A percentile compares a stretch with the other conserved stretches of the same genome.
Evolutionary conservation across 306 rosid species (phyloP).

Genomic region (Macrotyloma uniflorum): DNA sequence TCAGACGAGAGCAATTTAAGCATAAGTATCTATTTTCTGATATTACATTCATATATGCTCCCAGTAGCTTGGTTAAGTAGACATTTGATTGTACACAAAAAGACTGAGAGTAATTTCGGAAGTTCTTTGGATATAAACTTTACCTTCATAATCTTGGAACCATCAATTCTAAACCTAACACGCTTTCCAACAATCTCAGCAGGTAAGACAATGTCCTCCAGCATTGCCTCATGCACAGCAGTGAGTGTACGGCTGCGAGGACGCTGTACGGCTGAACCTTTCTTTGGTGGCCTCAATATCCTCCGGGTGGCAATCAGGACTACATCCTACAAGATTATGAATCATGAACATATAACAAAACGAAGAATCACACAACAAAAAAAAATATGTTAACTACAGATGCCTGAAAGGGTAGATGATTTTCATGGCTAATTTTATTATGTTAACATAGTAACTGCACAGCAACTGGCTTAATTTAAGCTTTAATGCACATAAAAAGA

Average conservation of each 20-base stretch:
- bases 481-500: background rate
- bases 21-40: background rate
- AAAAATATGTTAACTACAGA: background rate
- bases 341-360: background rate
- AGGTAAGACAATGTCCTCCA: slow-evolving; percentile 85
- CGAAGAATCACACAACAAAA: background rate
- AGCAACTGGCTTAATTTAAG: background rate
- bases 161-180: slow-evolving; percentile 67
- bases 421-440: background rate
- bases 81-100: background rate
- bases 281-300: slow-evolving; percentile 86
- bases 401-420: background rate
- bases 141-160: slow-evolving; percentile 89
- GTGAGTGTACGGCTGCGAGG: slow-evolving; percentile 91
- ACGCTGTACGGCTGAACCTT: slow-evolving; percentile 83
- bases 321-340: slow-evolving; percentile 57
- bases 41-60: background rate
- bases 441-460: background rate
- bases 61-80: background rate
- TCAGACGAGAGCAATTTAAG: background rate
- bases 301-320: slow-evolving; percentile 79
- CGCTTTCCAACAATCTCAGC: slow-evolving; percentile 98
- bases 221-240: slow-evolving; percentile 86
- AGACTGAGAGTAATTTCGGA: background rate
- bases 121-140: background rate